Base-by-base conservation (phyloP, 768 basidiomycete species). In the Vararia minispora region DNA sequence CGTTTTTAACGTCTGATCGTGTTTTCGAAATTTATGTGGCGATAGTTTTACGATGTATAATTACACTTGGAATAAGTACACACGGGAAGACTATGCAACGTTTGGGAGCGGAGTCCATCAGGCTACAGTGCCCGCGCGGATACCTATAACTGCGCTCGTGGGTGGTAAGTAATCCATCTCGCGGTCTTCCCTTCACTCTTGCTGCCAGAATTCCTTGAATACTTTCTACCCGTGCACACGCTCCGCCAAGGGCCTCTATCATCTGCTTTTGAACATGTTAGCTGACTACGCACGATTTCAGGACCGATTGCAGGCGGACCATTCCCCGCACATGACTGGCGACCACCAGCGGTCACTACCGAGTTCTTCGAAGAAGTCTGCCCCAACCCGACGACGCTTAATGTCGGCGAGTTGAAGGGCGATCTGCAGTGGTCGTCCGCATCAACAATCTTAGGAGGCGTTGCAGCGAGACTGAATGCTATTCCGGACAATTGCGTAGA, bases 21-120 rank as follows among this genome's bases (percentile, higher is more conserved):
- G n/a, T n/a, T n/a, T n/a, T n/a, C n/a, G n/a, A n/a, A n/a, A n/a
- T n/a, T n/a, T n/a, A n/a, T n/a, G n/a, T n/a, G n/a, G n/a, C n/a
- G n/a, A n/a, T n/a, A n/a, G n/a, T n/a, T n/a, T n/a, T 24, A 76
- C 76, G 8, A 76, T 73, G 47, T 63, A 76, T 39, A 69, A 78
- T 34, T 76, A 72, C 44, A 71, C 72, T 0, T 78, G 75, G 76
- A 54, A 62, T 2, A 56, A 54, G 4, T 57, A 64, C 9, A 57
- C 58, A 0, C 54, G 58, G 6, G 64, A 68, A 70, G 27, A 32
- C 21, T n/a, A 30, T 39, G 33, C 58, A 63, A 1, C 55, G 58
- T 1, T 78, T 50, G 51, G 67, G 71, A 37, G 70, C 66, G n/a
- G 67, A 64, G 28, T 44, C 55, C 4, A 71, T n/a, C n/a, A n/a